A percentile compares a stretch with the other conserved stretches of the same genome.
phyloP scores from a whole-genome alignment of 352 stramenopile genomes.

The Globisporangium iwayamae region DNA sequence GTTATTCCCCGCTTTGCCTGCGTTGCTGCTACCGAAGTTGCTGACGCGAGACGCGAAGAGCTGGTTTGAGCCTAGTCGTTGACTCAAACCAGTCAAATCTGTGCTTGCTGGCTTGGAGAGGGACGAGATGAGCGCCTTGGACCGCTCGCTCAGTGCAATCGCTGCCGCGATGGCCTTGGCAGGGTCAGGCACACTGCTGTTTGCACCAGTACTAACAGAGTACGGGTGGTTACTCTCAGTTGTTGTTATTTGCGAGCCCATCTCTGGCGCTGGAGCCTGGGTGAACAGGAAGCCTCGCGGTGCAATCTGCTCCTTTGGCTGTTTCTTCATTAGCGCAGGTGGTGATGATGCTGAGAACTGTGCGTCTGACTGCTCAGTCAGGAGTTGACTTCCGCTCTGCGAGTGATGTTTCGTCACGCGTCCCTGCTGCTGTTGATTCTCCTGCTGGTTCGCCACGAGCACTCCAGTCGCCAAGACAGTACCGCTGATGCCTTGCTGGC shows the following conservation, averaged over 20 bases:
- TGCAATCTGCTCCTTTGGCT: background rate
- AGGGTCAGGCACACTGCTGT: background rate
- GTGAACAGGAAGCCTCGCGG: background rate
- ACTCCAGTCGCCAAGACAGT: background rate
- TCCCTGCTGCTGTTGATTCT: background rate
- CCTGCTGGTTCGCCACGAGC: constrained; percentile 16
- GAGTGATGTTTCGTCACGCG: background rate
- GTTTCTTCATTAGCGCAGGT: background rate
- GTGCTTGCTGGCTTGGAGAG: constrained; percentile 12
- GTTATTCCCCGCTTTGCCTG: constrained; percentile 2
- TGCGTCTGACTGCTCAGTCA: background rate
- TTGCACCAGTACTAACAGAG: background rate
- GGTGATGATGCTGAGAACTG: background rate
- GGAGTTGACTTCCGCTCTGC: background rate
- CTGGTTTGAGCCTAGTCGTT: background rate
- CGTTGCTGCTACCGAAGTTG: background rate
- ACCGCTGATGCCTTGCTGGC: constrained; percentile 17
- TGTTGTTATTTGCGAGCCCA: background rate
- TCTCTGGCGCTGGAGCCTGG: background rate
- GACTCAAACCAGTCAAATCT: background rate
- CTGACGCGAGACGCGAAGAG: constrained; percentile 8
- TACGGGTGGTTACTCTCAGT: background rate
- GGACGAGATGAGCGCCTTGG: constrained; percentile 39
- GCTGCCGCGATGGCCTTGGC: constrained; percentile 28
- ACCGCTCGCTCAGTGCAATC: constrained; percentile 31